phyloP scores from a whole-genome alignment of 1,284 basidiomycete species.

The Uromyces viciae-fabae region DNA sequence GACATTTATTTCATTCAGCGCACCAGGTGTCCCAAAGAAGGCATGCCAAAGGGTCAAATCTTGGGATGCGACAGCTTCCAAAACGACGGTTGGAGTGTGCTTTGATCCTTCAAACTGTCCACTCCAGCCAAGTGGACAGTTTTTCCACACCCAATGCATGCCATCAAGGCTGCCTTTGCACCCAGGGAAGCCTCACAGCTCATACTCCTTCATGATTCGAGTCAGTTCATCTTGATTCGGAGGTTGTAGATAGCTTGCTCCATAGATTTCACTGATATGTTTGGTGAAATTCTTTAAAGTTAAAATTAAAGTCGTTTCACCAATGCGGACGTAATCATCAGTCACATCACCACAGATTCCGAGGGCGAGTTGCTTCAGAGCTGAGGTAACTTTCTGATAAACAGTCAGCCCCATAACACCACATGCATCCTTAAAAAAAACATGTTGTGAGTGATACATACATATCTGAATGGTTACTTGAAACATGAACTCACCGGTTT shows the following conservation, averaged over 20 bases:
- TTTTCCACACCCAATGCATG: conserved; percentile 7
- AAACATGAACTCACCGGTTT: no score
- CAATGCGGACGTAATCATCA: neutral
- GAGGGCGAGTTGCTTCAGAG: neutral
- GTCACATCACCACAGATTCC: neutral
- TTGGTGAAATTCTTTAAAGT: neutral
- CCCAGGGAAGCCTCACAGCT: neutral
- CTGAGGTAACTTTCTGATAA: neutral
- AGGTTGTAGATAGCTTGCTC: neutral
- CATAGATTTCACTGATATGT: neutral
- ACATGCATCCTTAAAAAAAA: neutral
- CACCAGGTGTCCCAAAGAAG: neutral
- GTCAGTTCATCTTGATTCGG: neutral
- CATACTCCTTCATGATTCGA: neutral
- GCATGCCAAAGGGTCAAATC: neutral
- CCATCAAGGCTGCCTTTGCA: no score
- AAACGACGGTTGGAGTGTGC: no score
- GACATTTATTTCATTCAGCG: neutral
- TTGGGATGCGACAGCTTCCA: neutral
- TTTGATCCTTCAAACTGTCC: neutral
- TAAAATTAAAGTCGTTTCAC: neutral
- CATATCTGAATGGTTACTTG: no score
- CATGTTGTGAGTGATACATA: neutral
- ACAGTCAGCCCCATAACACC: neutral
- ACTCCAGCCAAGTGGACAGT: neutral